Conservation (phyloP, 2,329 filamentous ascomycete species). For the Neoscytalidium dimidiatum region DNA sequence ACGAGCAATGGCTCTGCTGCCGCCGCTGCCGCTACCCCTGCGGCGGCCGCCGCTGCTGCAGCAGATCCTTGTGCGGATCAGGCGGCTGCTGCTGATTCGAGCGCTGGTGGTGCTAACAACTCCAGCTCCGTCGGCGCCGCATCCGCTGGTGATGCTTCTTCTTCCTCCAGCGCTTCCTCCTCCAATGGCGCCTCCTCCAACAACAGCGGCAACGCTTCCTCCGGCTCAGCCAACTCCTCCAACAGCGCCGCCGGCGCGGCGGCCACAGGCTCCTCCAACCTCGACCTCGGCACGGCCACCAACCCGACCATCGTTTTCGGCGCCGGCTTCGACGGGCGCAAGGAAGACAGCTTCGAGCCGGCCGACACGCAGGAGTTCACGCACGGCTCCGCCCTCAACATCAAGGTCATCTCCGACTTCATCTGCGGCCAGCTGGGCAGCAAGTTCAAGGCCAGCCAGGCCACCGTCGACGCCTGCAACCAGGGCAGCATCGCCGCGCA, state of each 20-base stretch:
- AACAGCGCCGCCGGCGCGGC: not conserved
- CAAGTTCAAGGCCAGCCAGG: conserved; percentile 28
- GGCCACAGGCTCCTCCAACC: not conserved
- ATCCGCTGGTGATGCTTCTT: too few species aligned
- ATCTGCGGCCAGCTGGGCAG: conserved; percentile 48
- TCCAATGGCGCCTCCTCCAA: not conserved
- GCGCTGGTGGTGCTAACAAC: too few species aligned
- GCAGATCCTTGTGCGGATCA: conserved; percentile 38
- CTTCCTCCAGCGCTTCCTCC: too few species aligned
- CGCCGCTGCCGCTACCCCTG: not conserved
- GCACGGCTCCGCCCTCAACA: conserved; percentile 55
- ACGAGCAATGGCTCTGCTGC: conserved; percentile 22
- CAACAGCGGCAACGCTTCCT: not conserved
- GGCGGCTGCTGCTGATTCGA: conserved; percentile 28
- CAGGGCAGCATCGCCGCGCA: conserved; percentile 26
- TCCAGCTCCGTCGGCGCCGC: too few species aligned
- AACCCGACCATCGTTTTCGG: conserved; percentile 55
- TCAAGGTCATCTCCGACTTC: conserved; percentile 51
- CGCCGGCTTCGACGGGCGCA: conserved; percentile 50
- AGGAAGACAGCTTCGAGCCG: conserved; percentile 47
- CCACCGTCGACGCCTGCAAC: conserved; percentile 29
- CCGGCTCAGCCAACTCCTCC: not conserved
- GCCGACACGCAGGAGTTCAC: conserved; percentile 48
- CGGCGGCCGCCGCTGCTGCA: conserved; percentile 22
- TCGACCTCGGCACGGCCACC: conserved; percentile 50